Evolutionary conservation across 1,284 basidiomycete genomes (phyloP), one percentile per base, ranked within the genome.

Genomic region (Malassezia brasiliensis): DNA sequence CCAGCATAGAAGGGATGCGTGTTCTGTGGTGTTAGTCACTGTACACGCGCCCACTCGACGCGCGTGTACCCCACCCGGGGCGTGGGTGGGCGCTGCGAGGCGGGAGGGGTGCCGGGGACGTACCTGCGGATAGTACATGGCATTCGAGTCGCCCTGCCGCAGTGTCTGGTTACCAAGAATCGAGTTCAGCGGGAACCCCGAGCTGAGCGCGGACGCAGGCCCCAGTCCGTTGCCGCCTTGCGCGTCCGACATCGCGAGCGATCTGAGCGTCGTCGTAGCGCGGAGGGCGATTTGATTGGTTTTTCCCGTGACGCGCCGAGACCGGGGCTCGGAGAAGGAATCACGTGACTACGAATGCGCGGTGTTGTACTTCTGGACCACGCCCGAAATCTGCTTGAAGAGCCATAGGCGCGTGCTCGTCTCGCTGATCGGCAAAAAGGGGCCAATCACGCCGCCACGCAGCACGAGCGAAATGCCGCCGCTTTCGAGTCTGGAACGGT

Each of bases 381-480:
- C 56, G 17, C 67, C 56, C 53, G 78, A 78, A 53, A 82, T 77
- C 63, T 80, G 77, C 56, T 78, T 77, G 72, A 82, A 82, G 63
- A 82, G 77, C 81, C 81, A 82, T 40, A 79, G 75, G 38, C 79
- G 74, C 9, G 78, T 78, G 14, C 76, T 71, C 61, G 78, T 77
- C 56, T 81, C 80, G 2, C 76, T 63, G 17, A 82, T 75, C 9
- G 78, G 76, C 36, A 83, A 66, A 69, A 82, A 82, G 3, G 81
- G 81, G 3, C 81, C 81, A 1, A 76, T 75, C 2, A 79, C 77
- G 5, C 77, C 77, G 19, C 78, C 80, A 32, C 79, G 67, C 36
- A 80, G 82, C 10, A 85, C 83, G 71, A 98, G 85, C 3, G 72
- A 67, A 22, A 74, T 74, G 0, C 72, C 72, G 38, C 68, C 59